Conservation (phyloP, 148 eudicot species). For the Pouteria glomerata region DNA sequence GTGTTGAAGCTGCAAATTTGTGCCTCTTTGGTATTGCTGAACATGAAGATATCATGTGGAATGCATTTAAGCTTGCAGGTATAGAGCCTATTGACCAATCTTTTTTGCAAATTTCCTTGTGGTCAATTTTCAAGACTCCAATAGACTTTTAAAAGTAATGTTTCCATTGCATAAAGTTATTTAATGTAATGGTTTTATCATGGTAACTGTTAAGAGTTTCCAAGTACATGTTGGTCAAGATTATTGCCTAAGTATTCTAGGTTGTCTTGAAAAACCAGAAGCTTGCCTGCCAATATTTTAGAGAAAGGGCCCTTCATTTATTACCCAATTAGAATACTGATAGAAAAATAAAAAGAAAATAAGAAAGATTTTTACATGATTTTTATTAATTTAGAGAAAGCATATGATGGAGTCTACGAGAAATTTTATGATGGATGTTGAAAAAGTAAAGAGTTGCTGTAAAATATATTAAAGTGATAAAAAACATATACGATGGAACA, state of each 20-base stretch:
- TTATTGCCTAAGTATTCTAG: too few species aligned
- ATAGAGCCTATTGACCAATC: not conserved
- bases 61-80: conserved; percentile 72
- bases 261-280: not conserved
- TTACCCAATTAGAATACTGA: too few species aligned
- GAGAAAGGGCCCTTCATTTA: not conserved
- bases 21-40: conserved; percentile 84
- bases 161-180: not conserved
- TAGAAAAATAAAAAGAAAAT: too few species aligned
- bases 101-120: not conserved
- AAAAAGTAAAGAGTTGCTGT: too few species aligned
- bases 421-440: too few species aligned
- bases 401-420: too few species aligned
- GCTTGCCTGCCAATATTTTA: not conserved
- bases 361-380: too few species aligned
- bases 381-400: too few species aligned
- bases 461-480: too few species aligned
- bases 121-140: not conserved
- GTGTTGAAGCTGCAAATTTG: conserved; percentile 77
- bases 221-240: not conserved
- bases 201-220: not conserved
- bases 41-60: conserved; percentile 96
- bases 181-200: not conserved
- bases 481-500: too few species aligned
- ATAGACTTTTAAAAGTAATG: not conserved